phyloP scores from a whole-genome alignment of 2,329 filamentous ascomycete species.

The Eutypa lata region DNA sequence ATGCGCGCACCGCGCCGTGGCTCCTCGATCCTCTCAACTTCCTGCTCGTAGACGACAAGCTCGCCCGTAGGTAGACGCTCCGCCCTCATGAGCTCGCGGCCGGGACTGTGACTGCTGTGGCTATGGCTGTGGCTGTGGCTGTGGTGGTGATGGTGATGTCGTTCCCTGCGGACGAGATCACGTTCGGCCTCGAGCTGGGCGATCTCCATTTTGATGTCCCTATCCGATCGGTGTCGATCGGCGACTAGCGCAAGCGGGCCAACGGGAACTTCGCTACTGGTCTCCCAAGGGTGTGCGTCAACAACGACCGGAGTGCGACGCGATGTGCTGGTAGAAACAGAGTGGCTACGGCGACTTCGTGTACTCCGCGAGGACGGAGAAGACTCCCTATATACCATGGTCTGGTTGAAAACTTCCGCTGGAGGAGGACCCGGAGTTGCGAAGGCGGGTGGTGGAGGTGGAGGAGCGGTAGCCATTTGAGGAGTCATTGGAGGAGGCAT shows the following conservation, averaged over 20 bases:
- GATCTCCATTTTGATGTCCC: conserved; percentile 71
- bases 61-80: conserved; percentile 59
- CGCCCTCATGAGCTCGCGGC: conserved; percentile 53
- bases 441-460: conserved; percentile 20
- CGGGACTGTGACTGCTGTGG: conserved; percentile 36
- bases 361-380: conserved; percentile 43
- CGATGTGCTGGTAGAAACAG: conserved; percentile 29
- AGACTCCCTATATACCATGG: conserved; percentile 44
- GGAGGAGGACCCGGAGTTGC: conserved; percentile 20
- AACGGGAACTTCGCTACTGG: conserved; percentile 31
- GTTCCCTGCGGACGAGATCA: conserved; percentile 18
- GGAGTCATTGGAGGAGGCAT: conserved; percentile 12
- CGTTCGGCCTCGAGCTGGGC: conserved; percentile 65
- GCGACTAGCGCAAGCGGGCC: conserved; percentile 41
- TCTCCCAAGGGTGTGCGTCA: conserved; percentile 34
- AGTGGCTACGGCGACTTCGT: conserved; percentile 26
- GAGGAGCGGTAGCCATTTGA: conserved; percentile 19
- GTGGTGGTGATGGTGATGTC: conserved; percentile 23
- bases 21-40: conserved; percentile 53
- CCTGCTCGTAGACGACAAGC: conserved; percentile 61
- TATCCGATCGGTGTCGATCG: conserved; percentile 43
- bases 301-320: conserved; percentile 35
- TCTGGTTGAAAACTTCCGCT: conserved; percentile 40
- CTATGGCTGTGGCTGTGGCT: conserved; percentile 32
- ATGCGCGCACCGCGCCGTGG: conserved; percentile 61